Evolutionary conservation across 306 rosid genomes (phyloP), one percentile per base, ranked within the genome.

Genomic region (Dryas alaskensis): DNA sequence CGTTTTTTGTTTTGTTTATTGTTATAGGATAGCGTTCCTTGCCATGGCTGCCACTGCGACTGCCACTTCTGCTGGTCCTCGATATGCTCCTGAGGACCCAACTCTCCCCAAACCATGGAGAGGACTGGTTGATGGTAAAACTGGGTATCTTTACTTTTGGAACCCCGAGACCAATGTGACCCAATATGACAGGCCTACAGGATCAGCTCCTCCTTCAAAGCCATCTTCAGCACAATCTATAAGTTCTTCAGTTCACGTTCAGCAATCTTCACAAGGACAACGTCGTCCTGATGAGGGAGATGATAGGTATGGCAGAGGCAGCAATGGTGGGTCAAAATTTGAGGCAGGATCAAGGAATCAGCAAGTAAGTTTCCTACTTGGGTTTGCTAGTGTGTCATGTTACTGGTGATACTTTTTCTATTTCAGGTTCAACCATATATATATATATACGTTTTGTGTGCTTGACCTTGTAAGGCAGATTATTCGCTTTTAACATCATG

Each of bases 101-200:
- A 87, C 98, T 10, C 98, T 95, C 10, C 99, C 99, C 8, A 92
- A 87, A 72, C 99, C 99, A 27, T 95, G 99, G 99, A 79, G 76
- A 63, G 99, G 99, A 69, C 93, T 95, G 48, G 98, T 95, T 70
- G 99, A 95, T 84, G 99, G 99, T 7, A 95, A 92, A 86, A 95
- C 99, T 5, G 99, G 99, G 62, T 95, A 90, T 79, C 93, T 95
- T 40, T 95, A 95, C 89, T 95, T 90, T 75, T 95, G 99, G 99
- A 95, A 95, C 81, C 99, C 99, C 0, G 99, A 86, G 85, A 95
- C 99, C 47, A 95, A 95, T 85, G 89, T 90, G 16, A 95, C 99
- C 40, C 99, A 95, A 73, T 95, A 95, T 19, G 99, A 95, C 78
- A 88, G 91, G 80, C 99, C 99, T 54, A 66, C 81, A 0, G 69